A percentile compares a stretch with the other conserved stretches of the same genome.
phyloP scores from a whole-genome alignment of 116 monocot species.

The Phalaenopsis hybrid region DNA sequence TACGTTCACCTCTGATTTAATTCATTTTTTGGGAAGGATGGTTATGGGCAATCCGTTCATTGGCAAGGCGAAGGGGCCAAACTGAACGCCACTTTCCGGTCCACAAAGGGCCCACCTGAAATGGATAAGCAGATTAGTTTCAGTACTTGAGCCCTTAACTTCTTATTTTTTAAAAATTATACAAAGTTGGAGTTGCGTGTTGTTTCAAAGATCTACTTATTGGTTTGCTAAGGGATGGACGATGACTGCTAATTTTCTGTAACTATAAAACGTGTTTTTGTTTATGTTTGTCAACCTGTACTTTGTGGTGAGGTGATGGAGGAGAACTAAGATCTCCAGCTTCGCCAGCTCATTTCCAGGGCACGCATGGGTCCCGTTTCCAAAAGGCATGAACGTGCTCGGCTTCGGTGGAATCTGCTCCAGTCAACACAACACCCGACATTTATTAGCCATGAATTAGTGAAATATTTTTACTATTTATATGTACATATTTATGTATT shows the following conservation, averaged over 20 bases:
- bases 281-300: constrained; percentile 45
- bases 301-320: constrained; percentile 92
- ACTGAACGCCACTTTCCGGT: constrained; percentile 27
- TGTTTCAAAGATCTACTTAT: no score
- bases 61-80: constrained; percentile 35
- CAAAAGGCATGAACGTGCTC: constrained; percentile 88
- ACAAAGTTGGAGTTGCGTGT: no score
- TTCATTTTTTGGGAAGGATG: constrained; percentile 12
- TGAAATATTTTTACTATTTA: no score
- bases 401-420: constrained; percentile 70
- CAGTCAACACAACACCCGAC: neutral
- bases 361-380: constrained; percentile 80
- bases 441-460: no score
- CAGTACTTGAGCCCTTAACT: neutral
- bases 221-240: neutral
- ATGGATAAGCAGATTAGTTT: neutral
- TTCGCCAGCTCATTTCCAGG: constrained; percentile 93
- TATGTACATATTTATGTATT: no score
- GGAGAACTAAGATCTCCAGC: constrained; percentile 84
- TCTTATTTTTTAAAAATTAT: no score
- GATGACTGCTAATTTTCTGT: neutral
- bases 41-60: constrained; percentile 33
- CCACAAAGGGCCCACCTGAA: constrained; percentile 32
- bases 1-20: no score
- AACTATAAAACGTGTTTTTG: no score